A percentile compares a stretch with the other conserved stretches of the same genome.
phyloP scores from a whole-genome alignment of 805 yeast species.

The Kazachstania psychrophila region DNA sequence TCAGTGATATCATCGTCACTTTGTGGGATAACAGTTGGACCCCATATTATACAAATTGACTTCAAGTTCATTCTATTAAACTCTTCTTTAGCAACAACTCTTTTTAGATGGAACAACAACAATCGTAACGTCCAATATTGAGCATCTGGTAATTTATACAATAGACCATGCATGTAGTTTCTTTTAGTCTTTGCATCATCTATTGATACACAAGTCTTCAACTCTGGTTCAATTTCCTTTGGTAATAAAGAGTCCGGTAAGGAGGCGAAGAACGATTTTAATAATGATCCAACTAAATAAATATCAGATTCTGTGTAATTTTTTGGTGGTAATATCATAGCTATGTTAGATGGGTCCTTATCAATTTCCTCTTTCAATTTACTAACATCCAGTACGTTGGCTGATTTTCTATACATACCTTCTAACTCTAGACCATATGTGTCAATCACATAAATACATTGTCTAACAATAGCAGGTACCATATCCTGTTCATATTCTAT shows the following conservation, averaged over 20 bases:
- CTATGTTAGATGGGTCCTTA: conserved; percentile 58
- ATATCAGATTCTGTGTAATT: conserved; percentile 69
- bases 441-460: conserved; percentile 82
- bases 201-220: conserved; percentile 54
- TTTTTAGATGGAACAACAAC: conserved; percentile 73
- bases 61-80: conserved; percentile 74
- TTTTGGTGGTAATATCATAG: conserved; percentile 45
- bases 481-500: conserved; percentile 79
- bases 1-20: conserved; percentile 62
- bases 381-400: conserved; percentile 65
- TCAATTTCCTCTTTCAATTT: conserved; percentile 66
- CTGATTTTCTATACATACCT: conserved; percentile 83
- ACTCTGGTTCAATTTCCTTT: conserved; percentile 19
- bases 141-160: conserved; percentile 87
- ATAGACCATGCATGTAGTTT: conserved; percentile 73
- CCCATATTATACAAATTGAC: conserved; percentile 88
- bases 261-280: conserved; percentile 74
- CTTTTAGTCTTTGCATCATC: conserved; percentile 52
- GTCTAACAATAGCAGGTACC: conserved; percentile 84
- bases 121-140: conserved; percentile 87
- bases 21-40: conserved; percentile 71
- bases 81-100: conserved; percentile 54
- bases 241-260: conserved; percentile 54
- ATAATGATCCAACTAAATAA: conserved; percentile 75
- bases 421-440: conserved; percentile 74